Evolutionary conservation across 2,329 filamentous ascomycete genomes (phyloP).

Genomic region (Alternaria novae-zelandiae): DNA sequence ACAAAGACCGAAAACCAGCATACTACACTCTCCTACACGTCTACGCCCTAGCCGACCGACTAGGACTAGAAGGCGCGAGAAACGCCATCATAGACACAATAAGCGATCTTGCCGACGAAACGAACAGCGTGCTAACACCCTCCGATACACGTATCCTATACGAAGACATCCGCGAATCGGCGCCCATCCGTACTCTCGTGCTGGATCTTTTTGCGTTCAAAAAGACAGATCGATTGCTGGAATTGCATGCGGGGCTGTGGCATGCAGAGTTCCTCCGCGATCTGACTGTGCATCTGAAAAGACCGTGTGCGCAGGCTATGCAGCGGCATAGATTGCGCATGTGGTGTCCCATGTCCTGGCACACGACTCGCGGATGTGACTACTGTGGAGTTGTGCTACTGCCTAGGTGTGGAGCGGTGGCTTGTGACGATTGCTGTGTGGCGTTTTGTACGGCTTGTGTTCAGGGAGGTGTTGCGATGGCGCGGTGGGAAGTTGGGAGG

Average conservation of each 20-base stretch:
- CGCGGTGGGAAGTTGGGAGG: slow-evolving; percentile 38
- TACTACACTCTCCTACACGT: slow-evolving; percentile 59
- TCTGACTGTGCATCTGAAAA: slow-evolving; percentile 54
- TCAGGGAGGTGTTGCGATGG: slow-evolving; percentile 38
- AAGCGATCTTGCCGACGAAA: slow-evolving; percentile 53
- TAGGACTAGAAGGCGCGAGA: slow-evolving; percentile 54
- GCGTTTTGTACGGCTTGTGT: slow-evolving; percentile 53
- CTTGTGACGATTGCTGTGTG: slow-evolving; percentile 51
- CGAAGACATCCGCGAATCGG: slow-evolving; percentile 49
- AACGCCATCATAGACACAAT: slow-evolving; percentile 55
- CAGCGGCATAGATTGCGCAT: slow-evolving; percentile 50
- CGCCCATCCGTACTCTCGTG: slow-evolving; percentile 51
- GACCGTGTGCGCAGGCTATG: slow-evolving; percentile 52
- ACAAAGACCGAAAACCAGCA: slow-evolving; percentile 55
- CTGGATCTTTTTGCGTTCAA: slow-evolving; percentile 61
- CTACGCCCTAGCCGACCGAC: slow-evolving; percentile 55
- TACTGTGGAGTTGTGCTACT: slow-evolving; percentile 47
- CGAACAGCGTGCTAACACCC: slow-evolving; percentile 59
- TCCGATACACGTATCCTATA: slow-evolving; percentile 58
- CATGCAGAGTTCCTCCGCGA: slow-evolving; percentile 57
- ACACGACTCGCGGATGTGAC: slow-evolving; percentile 46
- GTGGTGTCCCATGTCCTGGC: slow-evolving; percentile 48
- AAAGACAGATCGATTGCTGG: slow-evolving; percentile 57
- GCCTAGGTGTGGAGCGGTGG: slow-evolving; percentile 46
- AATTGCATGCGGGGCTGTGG: slow-evolving; percentile 56